These are phyloP conservation scores for Cryptococcus deneoformans DNA, from an alignment of 1,284 basidiomycete species.

Conservation along the genomic window DNA sequence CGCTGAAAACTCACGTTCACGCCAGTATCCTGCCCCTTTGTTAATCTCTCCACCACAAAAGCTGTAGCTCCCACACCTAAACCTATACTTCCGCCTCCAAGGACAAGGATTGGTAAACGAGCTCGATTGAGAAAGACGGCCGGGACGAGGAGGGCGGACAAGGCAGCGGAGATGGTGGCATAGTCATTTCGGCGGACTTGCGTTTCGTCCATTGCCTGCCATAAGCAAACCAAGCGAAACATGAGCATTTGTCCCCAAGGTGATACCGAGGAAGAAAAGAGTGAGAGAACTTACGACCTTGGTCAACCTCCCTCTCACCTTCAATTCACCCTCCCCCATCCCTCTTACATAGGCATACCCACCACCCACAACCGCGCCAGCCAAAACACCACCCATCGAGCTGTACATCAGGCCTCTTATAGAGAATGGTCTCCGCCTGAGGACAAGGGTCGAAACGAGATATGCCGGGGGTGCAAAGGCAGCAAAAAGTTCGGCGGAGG, in stretches of 20 bases:
- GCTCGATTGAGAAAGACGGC: constrained; percentile 44
- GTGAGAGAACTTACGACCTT: constrained; percentile 35
- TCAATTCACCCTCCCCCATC: constrained; percentile 23
- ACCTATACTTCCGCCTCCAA: constrained; percentile 44
- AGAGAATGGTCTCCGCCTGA: constrained; percentile 31
- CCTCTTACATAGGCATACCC: constrained; percentile 28
- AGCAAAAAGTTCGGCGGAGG: constrained; percentile 37
- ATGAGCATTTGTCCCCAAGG: background rate
- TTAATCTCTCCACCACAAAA: constrained; percentile 32
- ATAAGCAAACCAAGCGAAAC: too few species aligned
- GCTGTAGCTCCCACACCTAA: constrained; percentile 40
- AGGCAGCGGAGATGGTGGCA: constrained; percentile 41
- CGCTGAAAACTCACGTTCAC: constrained; percentile 30
- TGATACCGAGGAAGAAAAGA: background rate
- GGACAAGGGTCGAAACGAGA: constrained; percentile 27
- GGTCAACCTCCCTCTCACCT: constrained; percentile 28
- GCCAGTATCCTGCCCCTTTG: constrained; percentile 35
- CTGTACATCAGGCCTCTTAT: constrained; percentile 28
- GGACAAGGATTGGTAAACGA: constrained; percentile 27
- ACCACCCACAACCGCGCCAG: constrained; percentile 24
- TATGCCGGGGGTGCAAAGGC: constrained; percentile 44
- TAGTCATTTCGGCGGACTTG: constrained; percentile 47
- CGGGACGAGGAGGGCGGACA: constrained; percentile 39
- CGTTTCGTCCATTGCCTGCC: constrained; percentile 26
- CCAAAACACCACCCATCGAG: constrained; percentile 15